Base-by-base conservation (phyloP, 208 protist species). In the Trypanosoma platydactyli region DNA sequence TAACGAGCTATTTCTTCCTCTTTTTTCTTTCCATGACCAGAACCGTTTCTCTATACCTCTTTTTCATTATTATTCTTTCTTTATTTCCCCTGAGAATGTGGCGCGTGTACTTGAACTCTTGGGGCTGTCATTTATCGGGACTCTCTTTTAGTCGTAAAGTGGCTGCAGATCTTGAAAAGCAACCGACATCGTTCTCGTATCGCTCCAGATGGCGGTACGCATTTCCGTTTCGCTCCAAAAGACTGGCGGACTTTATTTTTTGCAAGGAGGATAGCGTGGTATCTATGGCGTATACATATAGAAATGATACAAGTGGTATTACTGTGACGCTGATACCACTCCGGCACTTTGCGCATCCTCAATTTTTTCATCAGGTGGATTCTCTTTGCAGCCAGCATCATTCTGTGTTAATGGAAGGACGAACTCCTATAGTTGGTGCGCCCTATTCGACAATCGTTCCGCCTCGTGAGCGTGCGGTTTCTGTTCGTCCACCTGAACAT, bases 371-470 rank as follows among this genome's bases (percentile, higher is more conserved):
- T 30, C 89, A 94, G 71, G 89, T 92, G 27, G 89, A 94, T 50
- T 65, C 57, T 16, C 52, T 94, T 12, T 94, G 89, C 69, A 57
- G 71, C 24, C 89, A 94, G 65, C 86, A 94, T 66, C 76, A 90
- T 18, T 92, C 86, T 18, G 89, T 94, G 48, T 64, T 94, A 44
- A 89, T 94, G 85, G 89, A 94, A 76, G 89, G 89, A 9, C 89
- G 89, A 42, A 77, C 57, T 33, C 86, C 89, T 59, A 61, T 89
- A 38, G 68, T 59, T 5, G 75, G 81, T 5, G 80, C 85, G 16
- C 88, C 88, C 16, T 76, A 83, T 65, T 87, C 79, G 24, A 94
- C 89, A 9, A 60, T 89, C 27, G 89, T 94, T 53, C 89, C 85
- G 12, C 81, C 84, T 12, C 75, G 88, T 3, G 64, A 75, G 18